Conservation (phyloP, 352 stramenopile species). For the Phytophthora colocasiae region DNA sequence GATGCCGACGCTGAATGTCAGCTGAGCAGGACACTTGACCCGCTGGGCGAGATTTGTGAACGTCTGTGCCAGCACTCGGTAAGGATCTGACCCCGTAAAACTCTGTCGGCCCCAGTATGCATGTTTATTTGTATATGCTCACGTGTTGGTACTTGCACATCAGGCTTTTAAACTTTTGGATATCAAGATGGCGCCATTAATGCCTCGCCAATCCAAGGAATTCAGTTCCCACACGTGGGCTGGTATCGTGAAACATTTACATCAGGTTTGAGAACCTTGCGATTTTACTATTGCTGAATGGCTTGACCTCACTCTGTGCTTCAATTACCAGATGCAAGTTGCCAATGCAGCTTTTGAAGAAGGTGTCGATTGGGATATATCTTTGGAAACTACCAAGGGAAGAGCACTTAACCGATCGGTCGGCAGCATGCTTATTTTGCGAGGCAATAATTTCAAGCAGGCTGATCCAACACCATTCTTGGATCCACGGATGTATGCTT, state of each 20-base stretch:
- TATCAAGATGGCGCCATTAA: constrained; percentile 72
- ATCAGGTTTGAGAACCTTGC: constrained; percentile 47
- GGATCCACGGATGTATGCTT: constrained; percentile 52
- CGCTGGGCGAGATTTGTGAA: constrained; percentile 48
- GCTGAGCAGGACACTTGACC: constrained; percentile 25
- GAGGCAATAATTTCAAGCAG: constrained; percentile 38
- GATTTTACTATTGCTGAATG: not conserved
- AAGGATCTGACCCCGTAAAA: constrained; percentile 6
- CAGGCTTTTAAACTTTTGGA: constrained; percentile 80
- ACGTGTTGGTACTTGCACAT: not conserved
- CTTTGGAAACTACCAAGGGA: constrained; percentile 35
- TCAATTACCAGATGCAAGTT: constrained; percentile 65
- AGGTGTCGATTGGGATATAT: constrained; percentile 66
- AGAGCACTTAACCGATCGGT: constrained; percentile 48
- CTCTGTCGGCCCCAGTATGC: not conserved
- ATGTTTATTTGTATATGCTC: not conserved
- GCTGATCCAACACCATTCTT: constrained; percentile 45
- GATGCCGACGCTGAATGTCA: constrained; percentile 4
- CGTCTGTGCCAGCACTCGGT: constrained; percentile 71
- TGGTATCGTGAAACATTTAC: constrained; percentile 78
- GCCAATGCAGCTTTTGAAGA: constrained; percentile 65
- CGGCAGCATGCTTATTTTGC: constrained; percentile 59
- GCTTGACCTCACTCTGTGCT: not conserved
- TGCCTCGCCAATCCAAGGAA: constrained; percentile 70
- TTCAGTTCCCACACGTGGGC: constrained; percentile 81